Conservation (phyloP, 2,329 filamentous ascomycete species). For the Fusarium sacchari region DNA sequence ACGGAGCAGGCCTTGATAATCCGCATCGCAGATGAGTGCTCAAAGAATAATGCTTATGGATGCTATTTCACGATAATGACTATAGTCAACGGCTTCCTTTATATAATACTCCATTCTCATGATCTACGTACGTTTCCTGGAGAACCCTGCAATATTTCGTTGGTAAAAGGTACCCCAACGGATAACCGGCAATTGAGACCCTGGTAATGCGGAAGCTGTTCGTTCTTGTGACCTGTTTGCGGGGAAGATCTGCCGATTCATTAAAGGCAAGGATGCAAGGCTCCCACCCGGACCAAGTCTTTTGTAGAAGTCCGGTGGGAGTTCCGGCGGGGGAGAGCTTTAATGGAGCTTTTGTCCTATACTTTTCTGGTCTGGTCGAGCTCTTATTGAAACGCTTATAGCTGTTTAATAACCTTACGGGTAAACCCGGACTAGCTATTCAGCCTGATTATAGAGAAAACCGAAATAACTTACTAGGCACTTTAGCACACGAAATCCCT, state of each 20-base stretch:
- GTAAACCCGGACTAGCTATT: not conserved
- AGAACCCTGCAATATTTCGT: not conserved
- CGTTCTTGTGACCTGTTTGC: not conserved
- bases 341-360: no score
- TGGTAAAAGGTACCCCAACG: not conserved
- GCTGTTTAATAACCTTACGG: not conserved
- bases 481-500: fast-evolving
- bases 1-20: not conserved
- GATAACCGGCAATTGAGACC: not conserved
- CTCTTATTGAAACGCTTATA: not conserved
- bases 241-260: not conserved
- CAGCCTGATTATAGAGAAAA: not conserved
- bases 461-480: not conserved
- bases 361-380: no score
- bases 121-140: not conserved
- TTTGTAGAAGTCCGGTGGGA: not conserved
- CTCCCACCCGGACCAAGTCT: not conserved
- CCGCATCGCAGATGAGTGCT: not conserved
- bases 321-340: not conserved
- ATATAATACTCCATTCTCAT: not conserved
- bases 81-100: not conserved
- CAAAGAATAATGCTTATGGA: not conserved
- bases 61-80: fast-evolving
- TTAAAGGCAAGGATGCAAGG: not conserved
- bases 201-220: not conserved